Evolutionary conservation across 148 eudicot genomes (phyloP).

Genomic region (Camellia sinensis): DNA sequence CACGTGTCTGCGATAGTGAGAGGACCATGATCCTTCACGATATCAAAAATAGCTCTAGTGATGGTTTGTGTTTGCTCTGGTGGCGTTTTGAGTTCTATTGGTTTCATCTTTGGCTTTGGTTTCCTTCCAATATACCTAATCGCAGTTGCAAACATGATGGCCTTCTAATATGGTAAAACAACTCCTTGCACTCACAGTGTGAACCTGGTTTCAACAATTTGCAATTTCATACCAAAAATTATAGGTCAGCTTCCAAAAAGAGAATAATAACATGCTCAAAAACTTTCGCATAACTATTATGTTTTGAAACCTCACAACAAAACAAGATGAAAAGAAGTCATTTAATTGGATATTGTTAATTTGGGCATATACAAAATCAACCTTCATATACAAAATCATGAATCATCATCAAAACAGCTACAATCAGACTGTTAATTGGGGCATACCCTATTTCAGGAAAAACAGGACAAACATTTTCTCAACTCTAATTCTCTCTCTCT

Average conservation of each 20-base stretch:
- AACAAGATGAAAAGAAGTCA: too few relatives aligned
- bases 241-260: background rate
- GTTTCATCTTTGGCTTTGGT: constrained; percentile 84
- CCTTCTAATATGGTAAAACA: background rate
- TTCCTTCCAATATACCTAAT: constrained; percentile 57
- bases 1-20: constrained; percentile 79
- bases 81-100: constrained; percentile 58
- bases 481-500: too few relatives aligned
- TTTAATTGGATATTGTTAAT: too few relatives aligned
- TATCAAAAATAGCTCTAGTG: constrained; percentile 68
- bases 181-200: background rate
- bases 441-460: background rate
- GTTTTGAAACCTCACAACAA: background rate
- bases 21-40: constrained; percentile 88
- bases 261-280: background rate
- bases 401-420: too few relatives aligned
- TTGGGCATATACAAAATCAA: background rate
- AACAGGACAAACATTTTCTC: background rate
- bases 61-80: constrained; percentile 89
- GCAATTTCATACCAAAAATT: background rate
- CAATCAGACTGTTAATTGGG: background rate
- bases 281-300: background rate
- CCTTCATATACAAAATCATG: background rate
- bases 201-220: background rate
- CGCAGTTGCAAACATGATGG: constrained; percentile 52